A percentile compares a stretch with the other conserved stretches of the same genome.
These are phyloP conservation scores for Phytophthora uliginosa DNA, from an alignment of 352 stramenopile genomes.

Conservation along the genomic window DNA sequence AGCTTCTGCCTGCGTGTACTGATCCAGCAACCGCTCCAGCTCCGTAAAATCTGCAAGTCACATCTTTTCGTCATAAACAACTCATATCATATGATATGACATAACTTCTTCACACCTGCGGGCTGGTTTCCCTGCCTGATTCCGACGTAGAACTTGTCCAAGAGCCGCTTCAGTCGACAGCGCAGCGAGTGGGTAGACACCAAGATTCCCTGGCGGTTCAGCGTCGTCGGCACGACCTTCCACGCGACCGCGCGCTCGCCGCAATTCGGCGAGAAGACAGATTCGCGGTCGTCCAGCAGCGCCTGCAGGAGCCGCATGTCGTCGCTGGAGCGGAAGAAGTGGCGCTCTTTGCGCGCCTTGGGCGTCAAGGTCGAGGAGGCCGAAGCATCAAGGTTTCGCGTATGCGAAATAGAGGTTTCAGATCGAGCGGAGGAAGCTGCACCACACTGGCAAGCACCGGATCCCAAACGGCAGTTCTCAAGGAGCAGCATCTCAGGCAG, in stretches of 20 bases:
- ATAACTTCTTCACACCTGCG: constrained; percentile 6
- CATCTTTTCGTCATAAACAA: constrained; percentile 6
- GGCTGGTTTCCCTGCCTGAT: constrained; percentile 5
- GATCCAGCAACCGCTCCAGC: constrained; percentile 24
- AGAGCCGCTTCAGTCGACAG: constrained; percentile 20
- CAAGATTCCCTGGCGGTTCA: constrained; percentile 18
- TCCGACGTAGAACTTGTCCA: constrained; percentile 15
- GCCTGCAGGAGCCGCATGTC: constrained; percentile 23
- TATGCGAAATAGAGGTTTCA: no score
- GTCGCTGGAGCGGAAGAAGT: constrained; percentile 24
- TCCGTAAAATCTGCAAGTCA: constrained; percentile 14
- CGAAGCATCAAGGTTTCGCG: no score
- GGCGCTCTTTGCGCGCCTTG: constrained; percentile 33
- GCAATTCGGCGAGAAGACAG: constrained; percentile 1
- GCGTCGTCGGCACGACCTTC: constrained; percentile 14
- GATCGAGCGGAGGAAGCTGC: no score
- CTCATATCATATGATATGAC: constrained; percentile 1
- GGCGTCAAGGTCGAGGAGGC: no score
- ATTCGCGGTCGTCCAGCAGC: constrained; percentile 7
- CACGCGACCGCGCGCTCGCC: constrained; percentile 9
- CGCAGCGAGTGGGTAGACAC: constrained; percentile 18
- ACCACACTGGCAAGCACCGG: no score
- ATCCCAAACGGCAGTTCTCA: no score
- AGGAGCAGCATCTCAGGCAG: no score
- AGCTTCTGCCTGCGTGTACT: constrained; percentile 17